Base-by-base conservation (phyloP, 2,329 filamentous ascomycete genomes). In the Ophiocordyceps camponoti-leonardi region DNA sequence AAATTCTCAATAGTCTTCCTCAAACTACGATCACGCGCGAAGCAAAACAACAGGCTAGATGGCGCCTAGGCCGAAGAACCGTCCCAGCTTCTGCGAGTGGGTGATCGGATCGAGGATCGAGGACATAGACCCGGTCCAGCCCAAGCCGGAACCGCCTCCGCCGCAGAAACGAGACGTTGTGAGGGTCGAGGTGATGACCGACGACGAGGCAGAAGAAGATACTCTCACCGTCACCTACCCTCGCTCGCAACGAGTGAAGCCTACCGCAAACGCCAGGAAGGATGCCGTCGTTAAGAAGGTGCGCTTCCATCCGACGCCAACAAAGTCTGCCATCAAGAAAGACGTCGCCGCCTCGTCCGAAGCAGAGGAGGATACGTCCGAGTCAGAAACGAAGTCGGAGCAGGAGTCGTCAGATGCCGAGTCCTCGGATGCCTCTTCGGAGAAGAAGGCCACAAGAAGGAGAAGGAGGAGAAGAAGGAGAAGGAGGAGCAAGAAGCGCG, bases 171-270 rank as follows among this genome's bases (percentile, higher is more conserved):
- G 58, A 42, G 58, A 59, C 18, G 55, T 66, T 12, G 52, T 69
- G 47, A 62, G 54, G 20, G 53, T 72, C 30, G 61, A 68, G 44
- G 53, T 72, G 2, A 61, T 64, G 14, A 73, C 72, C 12, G 71
- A 76, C 49, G 71, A 75, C 41, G 69, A 72, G 46, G 64, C 62
- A n/a, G 65, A 67, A 8, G 60, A 65, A 23, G 72, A 76, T 45
- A 67, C 62, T 3, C 55, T 75, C 45, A 63, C 57, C 18, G 55
- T 76, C 35, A 70, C 67, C 1, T 71, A 72, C 44, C 71, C 72
- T 1, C 66, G 69, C 45, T 56, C 59, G 16, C 16, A 16, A 10
- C 18, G n/a, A 18, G 18, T n/a, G n/a, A n/a, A 16, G 3, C 6
- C 35, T n/a, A 6, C 18, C 4, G 18, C 1, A 16, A 18, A 5